Conservation (phyloP, 2,329 filamentous ascomycete species). For the Aspergillus arachidicola region DNA sequence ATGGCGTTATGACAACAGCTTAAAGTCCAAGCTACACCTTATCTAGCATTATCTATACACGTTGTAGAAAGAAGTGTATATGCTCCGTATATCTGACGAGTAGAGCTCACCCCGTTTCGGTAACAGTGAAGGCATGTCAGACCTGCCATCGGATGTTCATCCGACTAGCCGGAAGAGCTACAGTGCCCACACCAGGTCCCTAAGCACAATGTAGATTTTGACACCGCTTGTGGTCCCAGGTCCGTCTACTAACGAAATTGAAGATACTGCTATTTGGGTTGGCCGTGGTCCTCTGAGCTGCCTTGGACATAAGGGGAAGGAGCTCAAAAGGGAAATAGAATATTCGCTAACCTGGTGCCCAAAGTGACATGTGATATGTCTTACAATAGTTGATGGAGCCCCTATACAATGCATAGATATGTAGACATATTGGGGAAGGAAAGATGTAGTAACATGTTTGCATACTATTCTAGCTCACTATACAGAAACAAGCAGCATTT, state of each 20-base stretch:
- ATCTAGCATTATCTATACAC: too few relatives aligned
- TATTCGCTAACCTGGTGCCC: background rate
- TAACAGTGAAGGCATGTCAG: background rate
- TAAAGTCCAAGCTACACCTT: too few relatives aligned
- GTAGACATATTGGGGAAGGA: background rate
- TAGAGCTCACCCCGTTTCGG: background rate
- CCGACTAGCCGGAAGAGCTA: background rate
- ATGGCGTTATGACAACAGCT: too few relatives aligned
- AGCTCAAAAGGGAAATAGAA: background rate
- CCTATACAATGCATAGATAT: background rate
- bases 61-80: background rate
- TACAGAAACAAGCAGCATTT: rapidly evolving
- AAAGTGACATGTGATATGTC: background rate
- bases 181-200: too few relatives aligned
- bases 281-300: background rate
- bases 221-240: background rate
- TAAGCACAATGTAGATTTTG: too few relatives aligned
- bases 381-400: background rate
- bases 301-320: background rate
- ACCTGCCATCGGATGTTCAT: too few relatives aligned
- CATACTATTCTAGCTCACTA: background rate
- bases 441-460: background rate
- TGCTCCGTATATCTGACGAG: background rate
- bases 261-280: background rate
- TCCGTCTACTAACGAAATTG: background rate